Base-by-base conservation (phyloP, 2,329 filamentous ascomycete species). In the Xylariaceae sp. region DNA sequence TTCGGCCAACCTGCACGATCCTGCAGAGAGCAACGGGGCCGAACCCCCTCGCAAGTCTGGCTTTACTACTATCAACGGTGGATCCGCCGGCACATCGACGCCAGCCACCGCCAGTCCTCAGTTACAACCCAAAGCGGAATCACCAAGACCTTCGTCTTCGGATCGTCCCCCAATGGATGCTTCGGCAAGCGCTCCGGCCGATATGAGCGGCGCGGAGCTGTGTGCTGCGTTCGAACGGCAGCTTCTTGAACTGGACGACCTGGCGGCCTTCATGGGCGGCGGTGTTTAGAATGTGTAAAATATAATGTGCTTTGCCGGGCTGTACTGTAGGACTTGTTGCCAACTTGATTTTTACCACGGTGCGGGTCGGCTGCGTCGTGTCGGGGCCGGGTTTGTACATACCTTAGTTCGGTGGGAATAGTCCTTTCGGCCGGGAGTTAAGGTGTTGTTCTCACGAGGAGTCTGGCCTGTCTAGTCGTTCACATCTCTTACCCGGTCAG, bases 241-340 rank as follows among this genome's bases (percentile, higher is more conserved):
- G 70, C 75, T 85, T 1, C 74, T 85, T 9, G 82, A 85, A 68
- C 74, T 85, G 5, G 82, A 85, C 62, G 82, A 85, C 66, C 77
- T 85, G 9, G 82, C 82, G 37, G 82, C 82, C 2, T 85, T 85
- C 56, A 85, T 85, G 82, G 82, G 82, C 17, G 82, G 82, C 17
- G 82, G 82, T 61, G 82, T 85, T 62, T 85, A 17, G 60, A 66
- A 5, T 15, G 50, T 8, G 30, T 9, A 47, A 13, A 17, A 17
- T 18, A n/a, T 44, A 35, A 10, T 51, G 11, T 56, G 9, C n/a
- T 56, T 51, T 48, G 30, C 47, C 56, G 51, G 53, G 49, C 37
- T 10, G 11, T 42, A 47, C 42, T 30, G 23, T 30, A 30, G 23
- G 56, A 45, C 44, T 17, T 53, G 13, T 34, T 37, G 15, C 18